These are phyloP conservation scores for Lipomyces spencermartinsiae DNA, from an alignment of 805 yeast genomes.

Conservation along the genomic window DNA sequence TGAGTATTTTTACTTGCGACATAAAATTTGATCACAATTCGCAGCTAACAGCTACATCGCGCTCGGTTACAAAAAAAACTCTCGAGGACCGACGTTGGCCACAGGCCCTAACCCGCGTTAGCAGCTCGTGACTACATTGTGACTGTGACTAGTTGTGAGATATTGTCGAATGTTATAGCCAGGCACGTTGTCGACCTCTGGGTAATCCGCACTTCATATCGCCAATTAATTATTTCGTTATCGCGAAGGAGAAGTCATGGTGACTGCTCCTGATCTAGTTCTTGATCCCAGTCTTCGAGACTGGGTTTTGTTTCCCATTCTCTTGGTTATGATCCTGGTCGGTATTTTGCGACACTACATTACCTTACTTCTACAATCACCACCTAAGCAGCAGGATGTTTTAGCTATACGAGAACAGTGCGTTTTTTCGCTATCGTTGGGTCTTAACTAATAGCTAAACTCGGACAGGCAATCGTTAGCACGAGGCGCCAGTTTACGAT, in stretches of 20 bases:
- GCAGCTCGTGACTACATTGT: background rate
- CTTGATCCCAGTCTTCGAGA: slow-evolving; percentile 82
- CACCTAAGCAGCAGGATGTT: slow-evolving; percentile 59
- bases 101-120: background rate
- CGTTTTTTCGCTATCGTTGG: slow-evolving; percentile 11
- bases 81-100: background rate
- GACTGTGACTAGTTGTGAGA: background rate
- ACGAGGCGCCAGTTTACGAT: slow-evolving; percentile 63
- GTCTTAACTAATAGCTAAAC: slow-evolving; percentile 31
- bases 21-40: background rate
- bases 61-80: background rate
- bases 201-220: background rate
- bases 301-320: slow-evolving; percentile 92
- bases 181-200: background rate
- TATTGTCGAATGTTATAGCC: too few relatives aligned
- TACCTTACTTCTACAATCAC: slow-evolving; percentile 64
- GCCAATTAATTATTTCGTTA: background rate
- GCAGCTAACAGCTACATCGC: background rate
- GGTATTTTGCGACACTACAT: slow-evolving; percentile 78
- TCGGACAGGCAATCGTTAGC: slow-evolving; percentile 58
- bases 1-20: background rate
- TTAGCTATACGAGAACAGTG: slow-evolving; percentile 61
- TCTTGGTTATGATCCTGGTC: slow-evolving; percentile 85
- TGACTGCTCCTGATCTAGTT: slow-evolving; percentile 57
- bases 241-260: slow-evolving; percentile 14